Conservation (phyloP, 805 yeast species). For the Suhomyces xylopsoci region DNA sequence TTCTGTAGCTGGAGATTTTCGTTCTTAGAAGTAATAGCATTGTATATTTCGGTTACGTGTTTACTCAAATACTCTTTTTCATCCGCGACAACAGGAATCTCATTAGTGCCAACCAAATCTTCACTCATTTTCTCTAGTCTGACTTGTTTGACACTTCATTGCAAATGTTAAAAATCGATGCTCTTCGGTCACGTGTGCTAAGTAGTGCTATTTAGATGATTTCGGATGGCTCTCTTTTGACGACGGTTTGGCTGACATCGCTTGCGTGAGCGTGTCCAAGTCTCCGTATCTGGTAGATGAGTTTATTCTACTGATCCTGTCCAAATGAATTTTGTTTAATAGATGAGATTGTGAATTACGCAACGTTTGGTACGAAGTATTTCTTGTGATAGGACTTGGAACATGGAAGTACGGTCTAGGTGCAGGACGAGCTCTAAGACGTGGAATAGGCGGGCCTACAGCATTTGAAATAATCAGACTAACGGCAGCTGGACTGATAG, state of each 20-base stretch:
- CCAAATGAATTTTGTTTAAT: slow-evolving; percentile 21
- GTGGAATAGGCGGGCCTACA: neutral
- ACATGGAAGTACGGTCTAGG: slow-evolving; percentile 15
- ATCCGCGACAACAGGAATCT: neutral
- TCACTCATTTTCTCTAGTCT: neutral
- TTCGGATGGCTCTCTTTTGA: neutral
- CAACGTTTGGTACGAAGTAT: slow-evolving; percentile 9
- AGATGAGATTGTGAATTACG: slow-evolving; percentile 20
- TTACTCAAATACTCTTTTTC: slow-evolving; percentile 8
- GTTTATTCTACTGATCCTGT: slow-evolving; percentile 10
- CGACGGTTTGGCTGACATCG: neutral
- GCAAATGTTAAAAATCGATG: slow-evolving; percentile 8
- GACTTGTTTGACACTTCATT: neutral
- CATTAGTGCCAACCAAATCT: neutral
- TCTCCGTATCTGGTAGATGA: slow-evolving; percentile 13
- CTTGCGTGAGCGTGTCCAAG: slow-evolving; percentile 11
- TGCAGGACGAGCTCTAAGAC: neutral
- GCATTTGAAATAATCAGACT: neutral
- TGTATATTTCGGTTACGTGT: neutral
- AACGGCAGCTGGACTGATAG: neutral
- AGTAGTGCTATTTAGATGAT: neutral
- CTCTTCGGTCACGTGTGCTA: slow-evolving; percentile 8
- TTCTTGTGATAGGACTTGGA: slow-evolving; percentile 15
- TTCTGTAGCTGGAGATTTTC: neutral
- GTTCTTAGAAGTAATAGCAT: slow-evolving; percentile 1